Evolutionary conservation across 768 basidiomycete genomes (phyloP).

Genomic region (Tylopilus plumbeoviolaceoides): DNA sequence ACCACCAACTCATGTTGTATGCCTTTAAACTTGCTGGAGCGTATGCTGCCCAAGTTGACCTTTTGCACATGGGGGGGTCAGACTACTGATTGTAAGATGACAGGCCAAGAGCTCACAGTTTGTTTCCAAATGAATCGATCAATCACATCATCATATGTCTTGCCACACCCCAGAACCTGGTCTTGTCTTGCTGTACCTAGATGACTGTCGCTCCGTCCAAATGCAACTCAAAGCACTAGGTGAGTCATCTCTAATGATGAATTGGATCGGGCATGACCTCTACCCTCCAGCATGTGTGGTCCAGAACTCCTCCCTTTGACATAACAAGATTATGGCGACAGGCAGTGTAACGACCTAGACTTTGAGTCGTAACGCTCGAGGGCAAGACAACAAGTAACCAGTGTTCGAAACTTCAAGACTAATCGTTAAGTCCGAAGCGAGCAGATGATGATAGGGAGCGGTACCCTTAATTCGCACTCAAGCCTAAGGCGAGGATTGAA

Average conservation of each 20-base stretch:
- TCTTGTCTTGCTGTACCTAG: constrained; percentile 77
- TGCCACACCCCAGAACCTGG: constrained; percentile 37
- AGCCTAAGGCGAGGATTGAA: too few relatives aligned
- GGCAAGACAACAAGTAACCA: too few relatives aligned
- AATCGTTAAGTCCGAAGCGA: too few relatives aligned
- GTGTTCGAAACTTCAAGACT: too few relatives aligned
- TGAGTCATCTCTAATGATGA: constrained; percentile 35
- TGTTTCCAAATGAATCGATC: constrained; percentile 79
- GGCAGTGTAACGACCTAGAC: too few relatives aligned
- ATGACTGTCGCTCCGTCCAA: constrained; percentile 79
- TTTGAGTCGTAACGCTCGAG: too few relatives aligned
- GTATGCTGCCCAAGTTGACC: constrained; percentile 63
- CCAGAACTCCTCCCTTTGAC: constrained; percentile 80
- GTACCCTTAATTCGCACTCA: too few relatives aligned
- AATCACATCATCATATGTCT: constrained; percentile 79
- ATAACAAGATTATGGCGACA: constrained; percentile 79
- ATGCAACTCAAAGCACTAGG: constrained; percentile 77
- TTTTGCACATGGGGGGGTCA: not conserved
- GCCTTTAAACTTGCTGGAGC: constrained; percentile 80
- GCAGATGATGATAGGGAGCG: too few relatives aligned
- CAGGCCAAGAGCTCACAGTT: constrained; percentile 78
- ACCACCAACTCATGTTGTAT: constrained; percentile 68
- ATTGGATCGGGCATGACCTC: not conserved
- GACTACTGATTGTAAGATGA: not conserved
- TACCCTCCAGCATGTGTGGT: constrained; percentile 63